Percentiles rank a stretch among this genome's conserved stretches.
Conservation (phyloP, 1,284 basidiomycete genomes). For the Gomphus bonarii region DNA sequence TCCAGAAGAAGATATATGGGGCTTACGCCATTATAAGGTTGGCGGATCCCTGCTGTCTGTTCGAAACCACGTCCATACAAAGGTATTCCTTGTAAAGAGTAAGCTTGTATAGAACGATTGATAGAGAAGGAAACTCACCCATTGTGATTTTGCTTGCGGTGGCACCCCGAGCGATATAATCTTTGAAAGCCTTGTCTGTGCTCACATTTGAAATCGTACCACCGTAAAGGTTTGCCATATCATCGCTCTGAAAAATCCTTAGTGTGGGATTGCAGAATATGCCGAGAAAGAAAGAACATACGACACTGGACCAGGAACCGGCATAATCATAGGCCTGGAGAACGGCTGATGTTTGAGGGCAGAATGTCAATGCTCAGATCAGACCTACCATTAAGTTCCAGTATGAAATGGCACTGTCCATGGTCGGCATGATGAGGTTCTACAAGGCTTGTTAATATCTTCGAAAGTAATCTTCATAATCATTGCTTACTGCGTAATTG, state of each 20-base stretch:
- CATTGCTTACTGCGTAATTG: constrained; percentile 41
- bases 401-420: constrained; percentile 68
- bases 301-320: constrained; percentile 54
- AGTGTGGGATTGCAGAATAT: neutral
- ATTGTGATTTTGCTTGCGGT: constrained; percentile 66
- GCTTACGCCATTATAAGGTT: constrained; percentile 59
- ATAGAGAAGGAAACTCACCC: constrained; percentile 34
- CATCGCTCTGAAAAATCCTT: constrained; percentile 37
- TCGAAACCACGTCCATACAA: constrained; percentile 82
- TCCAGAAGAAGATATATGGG: neutral
- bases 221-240: constrained; percentile 79
- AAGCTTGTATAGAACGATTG: neutral
- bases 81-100: constrained; percentile 51
- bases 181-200: constrained; percentile 63
- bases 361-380: neutral
- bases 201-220: constrained; percentile 49
- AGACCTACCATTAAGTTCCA: constrained; percentile 84
- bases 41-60: constrained; percentile 65
- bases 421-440: constrained; percentile 55
- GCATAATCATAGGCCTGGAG: constrained; percentile 67
- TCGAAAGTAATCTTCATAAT: neutral
- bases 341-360: constrained; percentile 6
- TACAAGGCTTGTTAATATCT: neutral
- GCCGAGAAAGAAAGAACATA: constrained; percentile 16
- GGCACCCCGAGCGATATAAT: constrained; percentile 61